phyloP scores from a whole-genome alignment of 2,329 filamentous ascomycete species.

The Helminthosporium solani region DNA sequence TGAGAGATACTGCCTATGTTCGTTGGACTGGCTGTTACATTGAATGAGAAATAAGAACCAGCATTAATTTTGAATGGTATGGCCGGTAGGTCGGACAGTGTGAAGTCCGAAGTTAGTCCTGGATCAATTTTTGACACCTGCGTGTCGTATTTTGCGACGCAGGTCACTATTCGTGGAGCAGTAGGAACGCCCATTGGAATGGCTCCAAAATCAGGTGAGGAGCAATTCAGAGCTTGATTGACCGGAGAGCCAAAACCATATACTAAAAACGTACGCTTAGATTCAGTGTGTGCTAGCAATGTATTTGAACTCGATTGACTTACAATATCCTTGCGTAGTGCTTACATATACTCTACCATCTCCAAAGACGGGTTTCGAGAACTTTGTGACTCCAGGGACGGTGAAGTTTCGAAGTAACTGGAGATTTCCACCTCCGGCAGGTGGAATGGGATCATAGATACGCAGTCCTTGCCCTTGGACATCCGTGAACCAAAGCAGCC shows the following conservation, averaged over 20 bases:
- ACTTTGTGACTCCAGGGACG: constrained; percentile 56
- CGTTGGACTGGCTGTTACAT: constrained; percentile 49
- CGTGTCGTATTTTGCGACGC: constrained; percentile 50
- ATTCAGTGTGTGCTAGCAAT: no score
- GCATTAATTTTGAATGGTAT: constrained; percentile 37
- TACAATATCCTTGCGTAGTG: constrained; percentile 51
- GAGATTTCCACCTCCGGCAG: constrained; percentile 46
- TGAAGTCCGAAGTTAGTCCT: constrained; percentile 44
- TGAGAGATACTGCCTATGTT: constrained; percentile 52
- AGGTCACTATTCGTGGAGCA: constrained; percentile 45
- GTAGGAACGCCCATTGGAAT: constrained; percentile 45
- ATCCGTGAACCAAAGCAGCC: constrained; percentile 59
- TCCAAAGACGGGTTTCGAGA: constrained; percentile 59
- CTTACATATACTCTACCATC: constrained; percentile 58
- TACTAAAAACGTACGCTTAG: no score
- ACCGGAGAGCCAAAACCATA: constrained; percentile 60
- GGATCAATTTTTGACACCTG: constrained; percentile 46
- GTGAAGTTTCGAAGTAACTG: constrained; percentile 54
- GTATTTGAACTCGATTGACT: no score
- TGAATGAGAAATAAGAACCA: constrained; percentile 48
- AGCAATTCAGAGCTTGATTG: constrained; percentile 56
- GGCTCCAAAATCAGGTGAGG: constrained; percentile 51
- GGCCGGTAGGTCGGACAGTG: constrained; percentile 30
- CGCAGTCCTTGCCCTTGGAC: constrained; percentile 56
- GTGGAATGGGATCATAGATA: constrained; percentile 54